phyloP scores from a whole-genome alignment of 306 rosid species.

The Mucuna pruriens region DNA sequence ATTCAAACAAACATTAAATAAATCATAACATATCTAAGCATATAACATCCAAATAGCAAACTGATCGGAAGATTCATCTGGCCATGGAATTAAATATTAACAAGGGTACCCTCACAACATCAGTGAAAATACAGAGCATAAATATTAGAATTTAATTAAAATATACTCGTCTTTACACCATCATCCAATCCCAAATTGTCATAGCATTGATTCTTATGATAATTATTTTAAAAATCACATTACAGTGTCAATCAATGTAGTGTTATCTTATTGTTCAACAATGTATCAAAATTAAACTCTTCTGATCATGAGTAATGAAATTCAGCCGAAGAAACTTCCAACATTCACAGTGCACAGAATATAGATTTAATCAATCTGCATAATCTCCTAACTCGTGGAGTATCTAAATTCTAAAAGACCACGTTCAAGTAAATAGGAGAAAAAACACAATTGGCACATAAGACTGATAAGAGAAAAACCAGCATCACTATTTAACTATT shows the following conservation, averaged over 20 bases:
- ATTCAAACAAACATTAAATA: neutral
- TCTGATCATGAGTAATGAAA: neutral
- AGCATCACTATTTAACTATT: neutral
- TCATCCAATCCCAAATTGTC: neutral
- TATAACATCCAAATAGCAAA: neutral
- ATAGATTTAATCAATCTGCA: neutral
- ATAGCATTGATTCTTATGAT: neutral
- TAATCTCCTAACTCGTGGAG: neutral
- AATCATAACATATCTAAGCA: conserved; percentile 8
- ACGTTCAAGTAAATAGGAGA: neutral
- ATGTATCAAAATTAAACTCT: neutral
- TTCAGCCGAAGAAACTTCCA: too few species aligned
- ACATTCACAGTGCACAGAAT: neutral
- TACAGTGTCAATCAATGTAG: too few species aligned
- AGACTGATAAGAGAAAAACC: conserved; percentile 13
- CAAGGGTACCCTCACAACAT: neutral
- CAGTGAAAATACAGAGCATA: neutral
- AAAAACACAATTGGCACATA: neutral
- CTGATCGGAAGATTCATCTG: neutral
- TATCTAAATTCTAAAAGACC: neutral
- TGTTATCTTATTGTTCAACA: neutral
- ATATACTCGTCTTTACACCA: neutral
- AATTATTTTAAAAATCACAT: neutral
- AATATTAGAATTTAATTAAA: neutral
- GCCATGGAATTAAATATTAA: neutral